Percentiles rank a stretch among this genome's conserved stretches.
These are phyloP conservation scores for Peniophora sp. DNA, from an alignment of 1,284 basidiomycete genomes.

Conservation along the genomic window DNA sequence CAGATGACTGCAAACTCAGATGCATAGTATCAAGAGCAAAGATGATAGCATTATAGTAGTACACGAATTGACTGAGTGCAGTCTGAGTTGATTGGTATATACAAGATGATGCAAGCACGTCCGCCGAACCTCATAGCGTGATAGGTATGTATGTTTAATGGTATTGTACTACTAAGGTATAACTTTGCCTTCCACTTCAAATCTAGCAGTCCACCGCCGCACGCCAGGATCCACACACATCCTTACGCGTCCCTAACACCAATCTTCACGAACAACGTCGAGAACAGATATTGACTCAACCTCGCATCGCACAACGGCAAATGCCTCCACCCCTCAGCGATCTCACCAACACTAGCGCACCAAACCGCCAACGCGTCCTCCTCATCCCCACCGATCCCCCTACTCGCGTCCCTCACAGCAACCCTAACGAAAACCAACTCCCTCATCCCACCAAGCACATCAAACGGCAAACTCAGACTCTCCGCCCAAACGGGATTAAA, in stretches of 20 bases:
- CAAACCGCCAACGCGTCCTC: conserved; percentile 67
- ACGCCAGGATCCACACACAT: no score
- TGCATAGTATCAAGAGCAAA: no score
- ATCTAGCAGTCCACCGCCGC: no score
- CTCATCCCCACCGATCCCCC: conserved; percentile 31
- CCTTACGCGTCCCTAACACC: conserved; percentile 31
- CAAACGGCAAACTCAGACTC: conserved; percentile 60
- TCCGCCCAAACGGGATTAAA: conserved; percentile 90
- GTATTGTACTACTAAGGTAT: no score
- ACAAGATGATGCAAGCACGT: no score
- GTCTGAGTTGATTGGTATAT: no score
- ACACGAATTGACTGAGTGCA: no score
- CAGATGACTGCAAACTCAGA: no score
- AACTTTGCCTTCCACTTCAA: no score
- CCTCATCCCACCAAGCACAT: conserved; percentile 67
- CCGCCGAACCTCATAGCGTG: no score
- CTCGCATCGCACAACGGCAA: conserved; percentile 79
- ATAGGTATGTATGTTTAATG: no score
- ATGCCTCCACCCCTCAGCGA: conserved; percentile 77
- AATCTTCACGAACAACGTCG: conserved; percentile 76
- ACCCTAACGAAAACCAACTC: conserved; percentile 82
- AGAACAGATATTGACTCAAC: conserved; percentile 80
- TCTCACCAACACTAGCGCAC: conserved; percentile 58
- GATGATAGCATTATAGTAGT: no score
- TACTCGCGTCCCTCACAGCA: conserved; percentile 60